Base-by-base conservation (phyloP, 768 basidiomycete species). In the Leccinellum rugosiceps region DNA sequence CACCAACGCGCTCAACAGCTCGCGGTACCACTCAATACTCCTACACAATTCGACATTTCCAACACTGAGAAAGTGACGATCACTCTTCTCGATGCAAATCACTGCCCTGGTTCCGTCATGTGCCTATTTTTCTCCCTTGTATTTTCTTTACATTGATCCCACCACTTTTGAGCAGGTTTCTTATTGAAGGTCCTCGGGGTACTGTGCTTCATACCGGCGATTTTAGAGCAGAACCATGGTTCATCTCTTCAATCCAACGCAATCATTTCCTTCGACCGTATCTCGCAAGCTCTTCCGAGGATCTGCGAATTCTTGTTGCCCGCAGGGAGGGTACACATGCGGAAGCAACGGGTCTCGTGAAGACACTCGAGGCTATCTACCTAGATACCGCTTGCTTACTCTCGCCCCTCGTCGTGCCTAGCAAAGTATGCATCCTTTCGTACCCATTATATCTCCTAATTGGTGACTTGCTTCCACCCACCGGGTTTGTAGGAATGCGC, bases 51-150 rank as follows among this genome's bases (percentile, higher is more conserved):
- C 30, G 82, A 85, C 34, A 69, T 95, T 17, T 80, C 78, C 4
- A 74, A 79, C 23, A 74, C 75, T 8, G 82, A 86, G 62, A 70
- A 68, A 4, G 87, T 96, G 10, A 85, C 79, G 0, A 79, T 97
- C 56, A 95, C 93, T 0, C 78, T 90, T 10, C 71, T 97, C 8
- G 91, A 95, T 65, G 95, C 95, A 0, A 97, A 97, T 66, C 95
- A 98, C 69, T 97, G 94, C 68, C 95, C 93, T 11, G 95, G 95
- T 0, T 88, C 94, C 0, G 87, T 93, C 43, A 96, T 98, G 94
- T 94, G 65, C 26, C 85, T 73, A 28, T 19, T 19, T 11, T 2
- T 10, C 3, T 34, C 15, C 8, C 15, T 17, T 9, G 19, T 19
- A 1, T 4, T 4, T 52, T 30, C 34, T 43, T 8, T 6, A 26